Evolutionary conservation across 768 basidiomycete species (phyloP).

Genomic region (Rhodotorula toruloides): DNA sequence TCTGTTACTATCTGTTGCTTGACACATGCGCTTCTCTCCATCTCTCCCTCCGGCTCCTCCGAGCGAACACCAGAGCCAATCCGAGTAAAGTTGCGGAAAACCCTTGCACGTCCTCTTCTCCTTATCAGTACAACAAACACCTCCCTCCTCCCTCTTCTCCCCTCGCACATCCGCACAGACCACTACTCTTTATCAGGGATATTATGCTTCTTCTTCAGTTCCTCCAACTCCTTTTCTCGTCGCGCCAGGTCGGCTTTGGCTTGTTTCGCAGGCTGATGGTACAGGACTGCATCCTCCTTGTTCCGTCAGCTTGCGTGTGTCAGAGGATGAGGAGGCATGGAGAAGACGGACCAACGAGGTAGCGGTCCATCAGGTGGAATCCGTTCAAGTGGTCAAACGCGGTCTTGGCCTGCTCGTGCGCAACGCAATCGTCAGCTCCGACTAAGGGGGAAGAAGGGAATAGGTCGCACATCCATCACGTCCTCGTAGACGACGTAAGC

Average conservation of each 20-base stretch:
- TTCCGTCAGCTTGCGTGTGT: background rate
- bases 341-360: conserved; percentile 66
- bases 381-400: conserved; percentile 95
- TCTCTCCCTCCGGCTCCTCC: no score
- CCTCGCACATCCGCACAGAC: no score
- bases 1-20: no score
- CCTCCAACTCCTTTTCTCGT: conserved; percentile 81
- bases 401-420: conserved; percentile 72
- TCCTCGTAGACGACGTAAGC: conserved; percentile 96
- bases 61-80: no score
- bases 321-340: background rate
- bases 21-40: no score
- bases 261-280: conserved; percentile 90
- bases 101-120: background rate
- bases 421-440: background rate
- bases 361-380: conserved; percentile 95
- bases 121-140: background rate
- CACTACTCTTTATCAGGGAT: conserved; percentile 59
- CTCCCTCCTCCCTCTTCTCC: no score
- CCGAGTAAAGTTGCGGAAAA: no score
- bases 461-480: conserved; percentile 77
- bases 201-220: conserved; percentile 78
- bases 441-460: no score
- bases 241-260: conserved; percentile 86
- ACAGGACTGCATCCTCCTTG: conserved; percentile 57